Base-by-base conservation (phyloP, 139 green algal species). In the Zygnema circumcarinatum region DNA sequence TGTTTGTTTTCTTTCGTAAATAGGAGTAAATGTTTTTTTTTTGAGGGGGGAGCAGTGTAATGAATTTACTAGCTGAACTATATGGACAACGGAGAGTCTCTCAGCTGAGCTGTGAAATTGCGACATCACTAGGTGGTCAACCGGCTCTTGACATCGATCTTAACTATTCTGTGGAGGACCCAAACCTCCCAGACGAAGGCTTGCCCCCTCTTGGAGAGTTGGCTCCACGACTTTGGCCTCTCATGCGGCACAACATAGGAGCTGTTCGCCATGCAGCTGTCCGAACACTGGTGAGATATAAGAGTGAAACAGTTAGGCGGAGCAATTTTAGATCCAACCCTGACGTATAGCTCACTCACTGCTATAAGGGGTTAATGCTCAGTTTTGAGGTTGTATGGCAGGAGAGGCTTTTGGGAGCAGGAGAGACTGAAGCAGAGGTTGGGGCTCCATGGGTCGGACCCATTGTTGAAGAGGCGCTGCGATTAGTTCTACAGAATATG, bases 401-500 rank as follows among this genome's bases (percentile, higher is more conserved):
- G 79, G 79, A 85, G 42, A 78, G 40, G 79, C 29, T 85, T 62
- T 36, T 85, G 25, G 39, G 2, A 11, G 79, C 79, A n/a, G 42
- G 79, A 16, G 42, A 2, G 33, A n/a, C 91, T 76, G 38, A 84
- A 21, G 35, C 11, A 47, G 69, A 56, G 69, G 69, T 25, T 11
- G 1, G 62, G 7, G 42, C 72, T 25, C 3, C 41, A 35, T 96
- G 92, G 90, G 68, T 92, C 73, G 83, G 81, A 75, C 83, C 54
- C 33, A 69, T 95, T 40, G 88, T 95, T 25, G 62, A 76, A 29
- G 56, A 90, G 0, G 80, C 86, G 3, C 69, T 95, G 75, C 76
- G 87, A 32, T 91, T 97, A 36, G 40, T 95, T 20, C 96, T 96
- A 76, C 96, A 97, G 76, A 95, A 94, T 53, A 78, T 98, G 56